Percentiles rank a stretch among this genome's conserved stretches.
Evolutionary conservation across 1,284 basidiomycete genomes (phyloP).

Genomic region (Kwoniella shivajii): DNA sequence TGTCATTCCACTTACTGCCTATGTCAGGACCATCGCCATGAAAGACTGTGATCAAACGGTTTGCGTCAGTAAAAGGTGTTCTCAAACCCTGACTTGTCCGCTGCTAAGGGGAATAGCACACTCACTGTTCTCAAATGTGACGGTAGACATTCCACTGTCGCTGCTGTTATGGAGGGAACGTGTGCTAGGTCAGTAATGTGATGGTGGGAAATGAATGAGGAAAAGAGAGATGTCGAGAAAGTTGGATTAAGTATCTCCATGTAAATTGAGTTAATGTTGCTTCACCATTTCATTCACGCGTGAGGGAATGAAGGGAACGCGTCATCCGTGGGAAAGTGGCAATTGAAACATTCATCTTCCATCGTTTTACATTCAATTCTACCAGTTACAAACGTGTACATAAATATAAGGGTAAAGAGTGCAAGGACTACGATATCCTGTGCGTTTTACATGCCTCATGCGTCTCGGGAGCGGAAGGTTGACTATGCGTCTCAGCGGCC

Average conservation of each 20-base stretch:
- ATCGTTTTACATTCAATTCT: too few relatives aligned
- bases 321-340: constrained; percentile 10
- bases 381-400: too few relatives aligned
- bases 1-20: constrained; percentile 69
- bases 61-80: constrained; percentile 15
- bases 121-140: constrained; percentile 49
- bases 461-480: too few relatives aligned
- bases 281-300: background rate
- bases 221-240: background rate
- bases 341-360: too few relatives aligned
- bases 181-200: too few relatives aligned
- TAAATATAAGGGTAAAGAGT: background rate
- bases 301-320: constrained; percentile 1
- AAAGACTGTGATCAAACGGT: constrained; percentile 58
- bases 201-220: too few relatives aligned
- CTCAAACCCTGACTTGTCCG: background rate
- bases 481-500: too few relatives aligned
- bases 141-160: constrained; percentile 38
- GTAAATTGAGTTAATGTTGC: background rate
- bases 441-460: too few relatives aligned
- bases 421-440: too few relatives aligned
- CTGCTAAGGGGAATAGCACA: background rate
- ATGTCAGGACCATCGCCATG: constrained; percentile 70
- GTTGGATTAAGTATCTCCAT: background rate
- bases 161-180: too few relatives aligned